These are phyloP conservation scores for Arabis hirsuta DNA, from an alignment of 345 rosid species.

Conservation along the genomic window DNA sequence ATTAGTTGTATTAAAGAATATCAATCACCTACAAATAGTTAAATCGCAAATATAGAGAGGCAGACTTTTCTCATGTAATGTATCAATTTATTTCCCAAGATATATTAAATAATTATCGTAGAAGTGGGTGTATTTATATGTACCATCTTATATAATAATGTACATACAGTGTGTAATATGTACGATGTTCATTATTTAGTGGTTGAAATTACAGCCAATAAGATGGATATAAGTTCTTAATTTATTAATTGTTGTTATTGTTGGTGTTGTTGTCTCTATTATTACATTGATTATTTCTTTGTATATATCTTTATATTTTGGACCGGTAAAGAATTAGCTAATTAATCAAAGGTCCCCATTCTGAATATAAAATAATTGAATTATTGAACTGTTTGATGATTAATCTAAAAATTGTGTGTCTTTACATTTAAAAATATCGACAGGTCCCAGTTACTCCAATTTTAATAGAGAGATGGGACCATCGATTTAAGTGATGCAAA, in stretches of 20 bases:
- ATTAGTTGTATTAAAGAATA: constrained; percentile 24
- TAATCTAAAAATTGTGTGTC: constrained; percentile 29
- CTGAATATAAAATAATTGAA: constrained; percentile 33
- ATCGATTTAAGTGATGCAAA: constrained; percentile 36
- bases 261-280: constrained; percentile 38
- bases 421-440: constrained; percentile 15
- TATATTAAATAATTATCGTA: constrained; percentile 17
- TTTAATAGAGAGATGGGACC: constrained; percentile 39
- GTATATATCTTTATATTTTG: constrained; percentile 24
- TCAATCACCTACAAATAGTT: constrained; percentile 36
- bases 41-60: constrained; percentile 12
- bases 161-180: constrained; percentile 19
- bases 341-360: constrained; percentile 23
- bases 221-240: neutral
- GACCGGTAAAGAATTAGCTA: constrained; percentile 19
- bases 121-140: constrained; percentile 18
- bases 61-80: constrained; percentile 34
- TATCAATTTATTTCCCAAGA: constrained; percentile 15
- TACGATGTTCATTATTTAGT: constrained; percentile 37
- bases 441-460: constrained; percentile 32
- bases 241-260: constrained; percentile 6
- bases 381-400: constrained; percentile 35
- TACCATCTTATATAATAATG: neutral
- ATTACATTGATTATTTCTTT: constrained; percentile 28
- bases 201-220: constrained; percentile 30